A percentile compares a stretch with the other conserved stretches of the same genome.
Conservation (phyloP, 2,329 filamentous ascomycete species). For the Cercospora janseana region DNA sequence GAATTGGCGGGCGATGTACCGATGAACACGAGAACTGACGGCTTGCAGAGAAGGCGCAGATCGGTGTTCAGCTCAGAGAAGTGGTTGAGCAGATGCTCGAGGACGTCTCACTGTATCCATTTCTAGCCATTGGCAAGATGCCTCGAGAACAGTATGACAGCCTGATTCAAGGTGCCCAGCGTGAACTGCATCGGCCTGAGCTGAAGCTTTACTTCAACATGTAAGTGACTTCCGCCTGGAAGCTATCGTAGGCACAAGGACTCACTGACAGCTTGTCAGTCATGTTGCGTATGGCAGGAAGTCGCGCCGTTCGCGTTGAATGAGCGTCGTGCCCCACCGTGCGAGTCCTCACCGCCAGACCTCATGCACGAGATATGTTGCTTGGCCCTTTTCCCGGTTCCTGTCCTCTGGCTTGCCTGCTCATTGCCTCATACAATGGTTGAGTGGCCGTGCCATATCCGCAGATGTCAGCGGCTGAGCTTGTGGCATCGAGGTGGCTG, state of each 20-base stretch:
- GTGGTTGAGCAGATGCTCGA: constrained; percentile 21
- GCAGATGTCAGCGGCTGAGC: too few species aligned
- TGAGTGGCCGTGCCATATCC: too few species aligned
- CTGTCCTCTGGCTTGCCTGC: too few species aligned
- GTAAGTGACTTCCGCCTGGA: constrained; percentile 13
- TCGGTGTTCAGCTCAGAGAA: constrained; percentile 11
- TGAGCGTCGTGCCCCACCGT: background rate
- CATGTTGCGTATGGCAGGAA: constrained; percentile 16
- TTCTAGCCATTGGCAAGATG: constrained; percentile 19
- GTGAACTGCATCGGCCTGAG: constrained; percentile 19
- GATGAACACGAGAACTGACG: background rate
- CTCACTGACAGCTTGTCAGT: background rate
- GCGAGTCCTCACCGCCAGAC: too few species aligned
- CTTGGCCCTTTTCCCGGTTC: too few species aligned
- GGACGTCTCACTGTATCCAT: constrained; percentile 24
- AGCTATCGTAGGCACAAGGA: background rate
- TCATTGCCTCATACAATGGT: too few species aligned
- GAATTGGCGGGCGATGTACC: background rate
- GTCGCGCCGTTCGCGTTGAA: constrained; percentile 9
- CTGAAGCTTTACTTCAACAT: constrained; percentile 26
- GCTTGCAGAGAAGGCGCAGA: constrained; percentile 3
- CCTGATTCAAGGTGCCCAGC: constrained; percentile 23
- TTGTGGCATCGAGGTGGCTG: too few species aligned
- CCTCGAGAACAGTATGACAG: constrained; percentile 15
- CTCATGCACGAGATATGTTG: too few species aligned